These are phyloP conservation scores for Trypanosoma cruzi DNA, from an alignment of 208 protist genomes.

Conservation along the genomic window DNA sequence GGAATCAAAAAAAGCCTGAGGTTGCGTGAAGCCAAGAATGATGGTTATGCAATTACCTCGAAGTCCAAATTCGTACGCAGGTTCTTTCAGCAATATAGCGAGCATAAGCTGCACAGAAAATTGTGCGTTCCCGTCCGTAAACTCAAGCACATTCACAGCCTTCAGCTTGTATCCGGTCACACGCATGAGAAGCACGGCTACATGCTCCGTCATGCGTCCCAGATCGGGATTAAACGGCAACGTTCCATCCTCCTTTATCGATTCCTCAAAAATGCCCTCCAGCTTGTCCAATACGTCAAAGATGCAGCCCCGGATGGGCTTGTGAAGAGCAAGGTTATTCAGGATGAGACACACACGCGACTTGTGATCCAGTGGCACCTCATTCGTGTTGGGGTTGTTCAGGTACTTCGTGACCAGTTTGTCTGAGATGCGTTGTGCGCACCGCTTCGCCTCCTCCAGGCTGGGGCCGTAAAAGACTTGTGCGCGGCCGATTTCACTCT, in stretches of 20 bases:
- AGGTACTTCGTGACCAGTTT: constrained; percentile 74
- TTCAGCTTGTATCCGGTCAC: constrained; percentile 89
- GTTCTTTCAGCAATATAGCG: constrained; percentile 91
- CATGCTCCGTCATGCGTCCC: constrained; percentile 93
- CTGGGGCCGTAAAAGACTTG: constrained; percentile 51
- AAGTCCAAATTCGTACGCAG: constrained; percentile 89
- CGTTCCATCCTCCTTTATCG: constrained; percentile 80
- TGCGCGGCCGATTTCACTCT: constrained; percentile 61
- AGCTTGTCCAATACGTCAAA: constrained; percentile 81
- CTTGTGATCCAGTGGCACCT: constrained; percentile 81
- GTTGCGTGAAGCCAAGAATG: constrained; percentile 90
- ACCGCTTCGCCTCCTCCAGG: constrained; percentile 34
- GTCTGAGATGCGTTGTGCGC: constrained; percentile 36
- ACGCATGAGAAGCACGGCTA: constrained; percentile 91
- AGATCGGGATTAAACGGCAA: constrained; percentile 92
- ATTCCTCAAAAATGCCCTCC: constrained; percentile 83
- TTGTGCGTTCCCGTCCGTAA: constrained; percentile 89
- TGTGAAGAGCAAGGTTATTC: constrained; percentile 89
- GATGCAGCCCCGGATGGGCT: constrained; percentile 59
- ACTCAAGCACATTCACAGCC: constrained; percentile 89
- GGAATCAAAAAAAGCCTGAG: constrained; percentile 86
- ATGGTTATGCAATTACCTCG: constrained; percentile 90
- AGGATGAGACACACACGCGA: constrained; percentile 87
- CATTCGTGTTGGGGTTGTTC: constrained; percentile 70
- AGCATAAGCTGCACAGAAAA: constrained; percentile 93